Evolutionary conservation across 2,329 filamentous ascomycete genomes (phyloP).

Genomic region (Teratosphaeria epicoccoides): DNA sequence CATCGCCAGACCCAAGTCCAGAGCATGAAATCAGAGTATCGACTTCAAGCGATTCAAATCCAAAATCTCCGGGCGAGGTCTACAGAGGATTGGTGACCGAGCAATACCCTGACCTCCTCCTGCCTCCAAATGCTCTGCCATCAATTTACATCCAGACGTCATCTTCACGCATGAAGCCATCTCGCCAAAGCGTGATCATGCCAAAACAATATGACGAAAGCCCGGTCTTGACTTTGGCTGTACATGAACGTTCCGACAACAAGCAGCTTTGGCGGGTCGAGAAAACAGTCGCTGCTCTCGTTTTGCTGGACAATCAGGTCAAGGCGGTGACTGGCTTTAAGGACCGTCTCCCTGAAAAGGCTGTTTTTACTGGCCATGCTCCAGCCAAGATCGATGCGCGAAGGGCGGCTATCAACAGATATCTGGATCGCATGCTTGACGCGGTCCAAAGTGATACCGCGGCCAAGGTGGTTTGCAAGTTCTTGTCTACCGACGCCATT

Average conservation of each 20-base stretch:
- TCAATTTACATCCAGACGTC: conserved; percentile 79
- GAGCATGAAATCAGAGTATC: conserved; percentile 17
- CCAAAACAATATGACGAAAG: conserved; percentile 72
- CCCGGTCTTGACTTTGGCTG: conserved; percentile 81
- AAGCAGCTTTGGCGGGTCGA: conserved; percentile 88
- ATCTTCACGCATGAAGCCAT: conserved; percentile 90
- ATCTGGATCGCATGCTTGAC: conserved; percentile 76
- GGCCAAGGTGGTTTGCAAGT: conserved; percentile 74
- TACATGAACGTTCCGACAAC: conserved; percentile 65
- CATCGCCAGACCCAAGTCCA: conserved; percentile 14
- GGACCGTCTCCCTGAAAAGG: conserved; percentile 70
- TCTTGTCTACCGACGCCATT: conserved; percentile 61
- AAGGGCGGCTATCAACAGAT: conserved; percentile 66
- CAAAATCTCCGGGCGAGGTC: conserved; percentile 38
- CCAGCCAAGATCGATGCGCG: conserved; percentile 88
- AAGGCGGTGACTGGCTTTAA: conserved; percentile 59
- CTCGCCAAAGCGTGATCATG: conserved; percentile 69
- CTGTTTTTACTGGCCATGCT: conserved; percentile 81
- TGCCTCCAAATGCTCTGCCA: conserved; percentile 79
- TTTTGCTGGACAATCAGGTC: conserved; percentile 70
- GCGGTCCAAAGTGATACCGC: conserved; percentile 67
- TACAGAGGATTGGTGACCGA: conserved; percentile 73
- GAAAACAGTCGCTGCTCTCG: conserved; percentile 74
- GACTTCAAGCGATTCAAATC: conserved; percentile 15
- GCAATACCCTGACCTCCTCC: conserved; percentile 72